Conservation (phyloP, 768 basidiomycete species). For the Paxillus ammoniavirescens region DNA sequence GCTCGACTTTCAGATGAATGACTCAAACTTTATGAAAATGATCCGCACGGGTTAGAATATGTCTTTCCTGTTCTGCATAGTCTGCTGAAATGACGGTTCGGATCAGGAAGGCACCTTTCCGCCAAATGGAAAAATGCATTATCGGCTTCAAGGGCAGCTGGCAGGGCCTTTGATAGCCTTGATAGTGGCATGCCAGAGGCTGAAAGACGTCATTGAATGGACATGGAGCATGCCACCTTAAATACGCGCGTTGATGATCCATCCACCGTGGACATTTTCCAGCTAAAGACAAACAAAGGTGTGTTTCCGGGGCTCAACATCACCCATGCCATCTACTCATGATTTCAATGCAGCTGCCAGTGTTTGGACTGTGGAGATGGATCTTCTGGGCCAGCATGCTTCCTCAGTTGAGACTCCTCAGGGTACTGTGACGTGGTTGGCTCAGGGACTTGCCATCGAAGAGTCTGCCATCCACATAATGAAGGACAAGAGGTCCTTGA, state of each 20-base stretch:
- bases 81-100: neutral
- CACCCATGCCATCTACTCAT: no score
- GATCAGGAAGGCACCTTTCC: neutral
- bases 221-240: neutral
- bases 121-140: neutral
- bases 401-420: no score
- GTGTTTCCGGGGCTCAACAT: no score
- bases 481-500: neutral
- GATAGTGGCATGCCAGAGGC: neutral
- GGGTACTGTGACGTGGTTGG: neutral
- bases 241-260: neutral
- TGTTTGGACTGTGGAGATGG: neutral
- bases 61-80: neutral
- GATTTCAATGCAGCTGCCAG: no score
- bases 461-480: neutral
- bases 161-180: neutral
- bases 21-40: slow-evolving; percentile 15
- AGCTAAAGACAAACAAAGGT: slow-evolving; percentile 4
- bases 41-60: slow-evolving; percentile 9
- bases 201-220: neutral
- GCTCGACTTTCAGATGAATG: slow-evolving; percentile 19
- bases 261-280: slow-evolving; percentile 3
- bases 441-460: neutral
- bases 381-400: neutral
- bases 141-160: no score